A percentile compares a stretch with the other conserved stretches of the same genome.
phyloP scores from a whole-genome alignment of 345 rosid species.

The Syzygium aromaticum region DNA sequence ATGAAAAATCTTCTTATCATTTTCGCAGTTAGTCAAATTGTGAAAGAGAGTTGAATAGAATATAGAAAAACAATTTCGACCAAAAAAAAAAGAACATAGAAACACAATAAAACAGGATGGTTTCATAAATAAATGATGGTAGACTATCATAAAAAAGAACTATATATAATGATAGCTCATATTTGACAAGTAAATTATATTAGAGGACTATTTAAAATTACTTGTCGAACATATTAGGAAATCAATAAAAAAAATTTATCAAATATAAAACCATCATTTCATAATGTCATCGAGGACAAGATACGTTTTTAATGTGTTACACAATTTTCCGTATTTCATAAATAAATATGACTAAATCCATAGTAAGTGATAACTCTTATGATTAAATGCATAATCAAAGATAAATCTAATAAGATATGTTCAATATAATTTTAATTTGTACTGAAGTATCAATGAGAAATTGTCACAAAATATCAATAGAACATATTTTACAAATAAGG shows the following conservation, averaged over 20 bases:
- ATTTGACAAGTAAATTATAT: not conserved
- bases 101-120: not conserved
- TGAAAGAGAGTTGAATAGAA: not conserved
- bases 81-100: too few relatives aligned
- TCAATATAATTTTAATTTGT: not conserved
- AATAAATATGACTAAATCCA: not conserved
- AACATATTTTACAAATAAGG: not conserved
- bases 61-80: too few relatives aligned
- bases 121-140: not conserved
- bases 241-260: too few relatives aligned
- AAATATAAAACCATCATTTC: not conserved
- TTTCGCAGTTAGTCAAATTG: not conserved
- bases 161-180: not conserved
- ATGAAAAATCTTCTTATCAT: not conserved
- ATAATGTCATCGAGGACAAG: not conserved
- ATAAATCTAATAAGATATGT: not conserved
- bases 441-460: too few relatives aligned
- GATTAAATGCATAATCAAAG: not conserved
- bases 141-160: not conserved
- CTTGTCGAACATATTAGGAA: not conserved
- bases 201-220: too few relatives aligned
- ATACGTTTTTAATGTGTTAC: not conserved
- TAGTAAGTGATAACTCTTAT: too few relatives aligned
- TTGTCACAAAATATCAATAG: not conserved
- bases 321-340: not conserved